Base-by-base conservation (phyloP, 441 rosid species). In the Capsella rubella region DNA sequence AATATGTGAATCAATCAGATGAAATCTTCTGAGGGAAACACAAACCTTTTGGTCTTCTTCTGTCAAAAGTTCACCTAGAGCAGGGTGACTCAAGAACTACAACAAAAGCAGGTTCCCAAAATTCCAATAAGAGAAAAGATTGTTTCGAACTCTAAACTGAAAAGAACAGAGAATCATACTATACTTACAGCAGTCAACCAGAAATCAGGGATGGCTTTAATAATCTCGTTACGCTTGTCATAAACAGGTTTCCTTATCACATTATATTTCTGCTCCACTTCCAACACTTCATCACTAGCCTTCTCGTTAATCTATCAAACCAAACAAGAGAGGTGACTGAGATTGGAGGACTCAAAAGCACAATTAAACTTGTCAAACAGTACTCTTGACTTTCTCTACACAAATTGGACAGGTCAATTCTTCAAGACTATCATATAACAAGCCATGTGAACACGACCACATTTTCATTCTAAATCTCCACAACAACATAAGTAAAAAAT, bases 21-120 rank as follows among this genome's bases (percentile, higher is more conserved):
- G 31, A 31, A 12, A 56, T 5, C 43, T 31, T 6, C 1, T 21
- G 3, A 54, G 50, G 34, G 8, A 21, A 35, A 59, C 28, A 27
- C 59, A 78, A 72, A 95, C 99, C 97, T 92, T 90, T 58, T 92
- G 97, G 77, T 95, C 99, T 76, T 90, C 97, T 74, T 92, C 97
- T 1, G 77, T 89, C 85, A 95, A 77, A 52, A 95, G 90, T 28
- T 85, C 84, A 76, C 89, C 84, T 39, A 95, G 87, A 31, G 88
- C 95, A 52, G 97, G 98, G 78, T 95, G 99, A 77, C 97, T 92
- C 82, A 90, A 61, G 72, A 95, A 90, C 99, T 95, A 85, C 83
- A 85, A 16, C 45, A 58, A 55, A 66, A 39, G 6, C 34, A 37
- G 35, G 35, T 16, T 39, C 2, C 13, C 13, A 4, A 2, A 13